Conservation (phyloP, 139 green algal genomes). For the Coccomyxa sp. region DNA sequence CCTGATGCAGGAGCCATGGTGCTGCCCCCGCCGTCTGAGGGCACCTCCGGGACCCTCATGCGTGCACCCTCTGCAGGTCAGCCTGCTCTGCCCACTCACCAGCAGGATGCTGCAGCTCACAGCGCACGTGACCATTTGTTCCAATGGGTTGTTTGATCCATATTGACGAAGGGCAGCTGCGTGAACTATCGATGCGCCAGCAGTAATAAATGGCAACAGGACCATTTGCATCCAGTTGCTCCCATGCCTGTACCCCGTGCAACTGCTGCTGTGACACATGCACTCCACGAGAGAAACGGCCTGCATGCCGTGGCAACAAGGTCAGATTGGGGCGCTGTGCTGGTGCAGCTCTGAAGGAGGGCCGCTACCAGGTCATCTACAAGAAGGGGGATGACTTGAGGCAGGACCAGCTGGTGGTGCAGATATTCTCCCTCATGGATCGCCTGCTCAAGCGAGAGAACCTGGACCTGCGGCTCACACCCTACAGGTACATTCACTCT, state of each 20-base stretch:
- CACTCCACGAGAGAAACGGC: background rate
- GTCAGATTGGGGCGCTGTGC: background rate
- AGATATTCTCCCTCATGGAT: conserved; percentile 97
- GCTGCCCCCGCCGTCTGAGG: background rate
- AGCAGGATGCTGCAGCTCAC: background rate
- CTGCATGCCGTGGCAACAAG: too few species aligned
- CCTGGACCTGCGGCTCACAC: conserved; percentile 86
- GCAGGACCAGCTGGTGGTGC: conserved; percentile 80
- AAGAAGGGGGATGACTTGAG: conserved; percentile 97
- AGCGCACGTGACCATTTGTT: background rate
- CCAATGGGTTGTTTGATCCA: background rate
- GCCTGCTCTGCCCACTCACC: background rate
- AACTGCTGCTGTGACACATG: background rate
- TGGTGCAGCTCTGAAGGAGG: background rate
- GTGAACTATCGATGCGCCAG: too few species aligned
- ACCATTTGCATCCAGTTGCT: background rate
- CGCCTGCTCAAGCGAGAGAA: conserved; percentile 91
- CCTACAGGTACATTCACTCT: conserved; percentile 73
- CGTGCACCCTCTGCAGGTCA: background rate
- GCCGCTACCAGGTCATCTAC: conserved; percentile 77
- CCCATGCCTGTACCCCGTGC: background rate
- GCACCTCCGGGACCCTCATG: background rate
- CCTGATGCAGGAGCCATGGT: background rate
- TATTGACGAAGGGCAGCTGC: too few species aligned
- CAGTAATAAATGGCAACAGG: too few species aligned